phyloP scores from a whole-genome alignment of 2,329 filamentous ascomycete genomes.

The Pseudogymnoascus sp. region DNA sequence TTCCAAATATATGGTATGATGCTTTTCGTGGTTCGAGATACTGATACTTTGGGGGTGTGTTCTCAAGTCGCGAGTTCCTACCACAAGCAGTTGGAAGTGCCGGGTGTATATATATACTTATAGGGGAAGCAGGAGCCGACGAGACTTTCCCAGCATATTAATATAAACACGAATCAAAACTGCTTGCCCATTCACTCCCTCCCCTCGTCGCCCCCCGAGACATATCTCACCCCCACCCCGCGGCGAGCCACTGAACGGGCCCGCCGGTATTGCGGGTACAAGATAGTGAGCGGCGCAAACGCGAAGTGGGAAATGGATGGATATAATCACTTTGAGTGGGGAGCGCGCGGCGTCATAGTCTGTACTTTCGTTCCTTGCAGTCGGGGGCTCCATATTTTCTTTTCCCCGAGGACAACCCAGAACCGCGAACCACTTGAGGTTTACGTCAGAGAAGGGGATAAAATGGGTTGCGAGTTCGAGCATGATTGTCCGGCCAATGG shows the following conservation, averaged over 20 bases:
- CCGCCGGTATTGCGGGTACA: neutral
- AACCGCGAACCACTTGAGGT: neutral
- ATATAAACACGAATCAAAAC: conserved; percentile 3
- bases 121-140: neutral
- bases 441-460: neutral
- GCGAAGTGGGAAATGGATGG: neutral
- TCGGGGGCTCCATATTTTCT: neutral
- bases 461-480: neutral
- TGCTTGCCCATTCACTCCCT: neutral
- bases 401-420: conserved; percentile 1
- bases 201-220: neutral
- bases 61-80: neutral
- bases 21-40: neutral
- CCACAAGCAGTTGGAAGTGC: neutral
- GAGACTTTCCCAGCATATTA: neutral
- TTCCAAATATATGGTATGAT: neutral
- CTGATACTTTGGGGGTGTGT: neutral
- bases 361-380: neutral
- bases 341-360: neutral
- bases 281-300: neutral
- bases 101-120: conserved; percentile 3
- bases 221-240: conserved; percentile 7
- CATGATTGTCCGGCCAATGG: neutral
- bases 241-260: neutral
- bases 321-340: neutral